A percentile compares a stretch with the other conserved stretches of the same genome.
These are phyloP conservation scores for Naganishia vishniacii DNA, from an alignment of 768 basidiomycete species.

Conservation along the genomic window DNA sequence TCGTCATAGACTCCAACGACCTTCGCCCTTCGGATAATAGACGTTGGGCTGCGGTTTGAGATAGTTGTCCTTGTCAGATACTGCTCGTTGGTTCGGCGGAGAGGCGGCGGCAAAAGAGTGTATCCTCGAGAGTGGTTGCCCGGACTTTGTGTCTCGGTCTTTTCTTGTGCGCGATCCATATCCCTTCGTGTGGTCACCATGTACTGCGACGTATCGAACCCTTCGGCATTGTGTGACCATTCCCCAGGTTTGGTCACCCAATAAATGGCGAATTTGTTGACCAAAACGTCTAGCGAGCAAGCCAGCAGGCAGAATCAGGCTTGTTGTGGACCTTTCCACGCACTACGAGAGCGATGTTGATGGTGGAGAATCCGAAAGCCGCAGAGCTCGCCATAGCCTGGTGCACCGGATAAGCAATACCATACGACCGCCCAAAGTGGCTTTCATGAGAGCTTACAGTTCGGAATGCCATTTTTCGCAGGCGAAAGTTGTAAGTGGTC, in stretches of 20 bases:
- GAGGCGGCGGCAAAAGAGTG: too few species aligned
- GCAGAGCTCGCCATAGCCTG: not conserved
- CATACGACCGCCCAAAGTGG: too few species aligned
- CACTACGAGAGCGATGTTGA: conserved; percentile 8
- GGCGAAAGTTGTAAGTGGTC: not conserved
- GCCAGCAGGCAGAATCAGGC: conserved; percentile 15
- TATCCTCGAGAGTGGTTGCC: too few species aligned
- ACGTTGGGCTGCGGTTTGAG: conserved; percentile 4
- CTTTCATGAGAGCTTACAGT: not conserved
- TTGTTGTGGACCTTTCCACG: conserved; percentile 9
- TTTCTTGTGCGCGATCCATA: not conserved
- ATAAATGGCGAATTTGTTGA: conserved; percentile 4
- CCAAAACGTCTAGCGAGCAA: conserved; percentile 10
- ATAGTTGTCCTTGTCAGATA: conserved; percentile 5
- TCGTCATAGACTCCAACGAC: not conserved
- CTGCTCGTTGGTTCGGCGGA: too few species aligned
- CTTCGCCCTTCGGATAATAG: conserved; percentile 1
- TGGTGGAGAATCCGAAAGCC: not conserved
- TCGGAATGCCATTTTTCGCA: conserved; percentile 13
- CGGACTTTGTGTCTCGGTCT: not conserved
- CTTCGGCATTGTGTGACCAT: conserved; percentile 8
- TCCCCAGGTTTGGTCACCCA: conserved; percentile 10
- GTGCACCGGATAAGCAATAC: not conserved
- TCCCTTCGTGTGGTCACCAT: not conserved
- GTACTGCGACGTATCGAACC: not conserved